Evolutionary conservation across 306 rosid species (phyloP).

Genomic region (Cicer bijugum): DNA sequence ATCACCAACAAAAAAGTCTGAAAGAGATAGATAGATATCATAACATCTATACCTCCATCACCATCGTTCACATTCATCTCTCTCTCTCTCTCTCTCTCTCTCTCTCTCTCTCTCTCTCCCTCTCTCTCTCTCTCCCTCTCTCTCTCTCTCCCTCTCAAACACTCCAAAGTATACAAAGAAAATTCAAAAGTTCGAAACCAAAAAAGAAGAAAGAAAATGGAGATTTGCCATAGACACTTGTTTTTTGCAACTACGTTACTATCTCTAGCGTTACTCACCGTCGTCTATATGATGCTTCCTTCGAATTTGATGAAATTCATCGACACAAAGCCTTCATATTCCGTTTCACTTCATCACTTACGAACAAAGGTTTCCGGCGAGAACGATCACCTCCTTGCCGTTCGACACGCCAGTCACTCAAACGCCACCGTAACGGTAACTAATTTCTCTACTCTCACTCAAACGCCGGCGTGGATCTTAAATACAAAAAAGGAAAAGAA

Average conservation of each 20-base stretch:
- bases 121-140: not conserved
- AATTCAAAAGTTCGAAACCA: not conserved
- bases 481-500: not conserved
- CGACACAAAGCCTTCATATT: not conserved
- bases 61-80: not conserved
- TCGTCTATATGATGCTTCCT: conserved; percentile 28
- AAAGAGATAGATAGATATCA: conserved; percentile 18
- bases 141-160: not conserved
- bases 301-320: conserved; percentile 6
- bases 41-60: not conserved
- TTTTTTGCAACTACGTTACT: conserved; percentile 26
- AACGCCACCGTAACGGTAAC: conserved; percentile 33
- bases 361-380: conserved; percentile 9
- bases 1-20: not conserved
- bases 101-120: not conserved
- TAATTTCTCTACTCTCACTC: not conserved
- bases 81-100: not conserved
- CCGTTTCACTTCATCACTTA: conserved; percentile 14
- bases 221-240: not conserved
- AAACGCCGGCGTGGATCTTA: not conserved
- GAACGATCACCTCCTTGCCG: conserved; percentile 19
- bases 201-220: conserved; percentile 24
- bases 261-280: conserved; percentile 21
- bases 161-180: not conserved
- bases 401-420: conserved; percentile 20